Evolutionary conservation across 371 early-diverging fungal species (phyloP).

Genomic region (Mortierella sp.): DNA sequence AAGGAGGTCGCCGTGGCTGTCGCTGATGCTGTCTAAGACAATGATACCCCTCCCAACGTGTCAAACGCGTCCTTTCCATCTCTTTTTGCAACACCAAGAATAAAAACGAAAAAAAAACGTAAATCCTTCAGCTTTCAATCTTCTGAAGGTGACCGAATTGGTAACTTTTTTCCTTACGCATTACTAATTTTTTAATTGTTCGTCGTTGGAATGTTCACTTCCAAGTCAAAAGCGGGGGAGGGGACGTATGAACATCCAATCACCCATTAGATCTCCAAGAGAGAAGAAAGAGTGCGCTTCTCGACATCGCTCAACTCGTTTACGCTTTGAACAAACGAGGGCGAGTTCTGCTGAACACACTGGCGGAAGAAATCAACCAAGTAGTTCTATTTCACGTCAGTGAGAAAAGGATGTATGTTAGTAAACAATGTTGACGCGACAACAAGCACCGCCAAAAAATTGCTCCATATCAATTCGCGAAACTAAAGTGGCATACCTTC

Average conservation of each 20-base stretch:
- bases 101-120: no score
- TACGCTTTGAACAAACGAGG: conserved; percentile 63
- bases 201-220: background rate
- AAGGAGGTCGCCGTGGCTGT: no score
- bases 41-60: no score
- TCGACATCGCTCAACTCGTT: conserved; percentile 46
- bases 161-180: no score
- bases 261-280: conserved; percentile 34
- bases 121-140: no score
- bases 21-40: no score
- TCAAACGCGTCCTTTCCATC: no score
- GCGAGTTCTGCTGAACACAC: conserved; percentile 72
- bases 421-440: background rate
- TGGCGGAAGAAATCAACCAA: conserved; percentile 81
- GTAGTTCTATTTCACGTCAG: conserved; percentile 56
- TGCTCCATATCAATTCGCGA: background rate
- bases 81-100: no score
- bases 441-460: background rate
- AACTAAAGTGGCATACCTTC: conserved; percentile 60
- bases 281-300: conserved; percentile 36
- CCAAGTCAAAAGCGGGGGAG: background rate
- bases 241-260: background rate
- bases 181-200: background rate
- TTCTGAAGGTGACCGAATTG: no score
- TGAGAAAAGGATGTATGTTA: background rate